These are phyloP conservation scores for Rhodotorula mucilaginosa DNA, from an alignment of 1,284 basidiomycete species.

Conservation along the genomic window DNA sequence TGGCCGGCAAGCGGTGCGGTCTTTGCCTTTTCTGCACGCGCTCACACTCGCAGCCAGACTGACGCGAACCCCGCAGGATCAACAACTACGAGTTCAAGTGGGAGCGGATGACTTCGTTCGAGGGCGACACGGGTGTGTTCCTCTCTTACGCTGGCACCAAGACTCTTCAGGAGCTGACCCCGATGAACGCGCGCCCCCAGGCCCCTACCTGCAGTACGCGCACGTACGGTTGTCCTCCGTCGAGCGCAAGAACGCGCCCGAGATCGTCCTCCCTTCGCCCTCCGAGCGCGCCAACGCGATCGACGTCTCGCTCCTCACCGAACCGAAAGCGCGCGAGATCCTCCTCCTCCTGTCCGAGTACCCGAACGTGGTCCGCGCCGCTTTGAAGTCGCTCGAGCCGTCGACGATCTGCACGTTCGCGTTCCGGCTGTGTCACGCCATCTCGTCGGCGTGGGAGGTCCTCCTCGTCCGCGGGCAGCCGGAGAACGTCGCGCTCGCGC, in stretches of 20 bases:
- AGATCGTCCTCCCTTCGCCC: constrained; percentile 71
- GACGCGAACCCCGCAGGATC: constrained; percentile 58
- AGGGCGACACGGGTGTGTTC: constrained; percentile 81
- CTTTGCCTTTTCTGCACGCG: too few relatives aligned
- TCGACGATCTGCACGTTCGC: constrained; percentile 69
- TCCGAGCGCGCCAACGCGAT: constrained; percentile 62
- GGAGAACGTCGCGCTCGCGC: constrained; percentile 70
- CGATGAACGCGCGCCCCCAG: background rate
- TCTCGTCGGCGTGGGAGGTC: constrained; percentile 84
- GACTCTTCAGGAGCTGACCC: background rate
- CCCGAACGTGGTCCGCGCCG: constrained; percentile 83
- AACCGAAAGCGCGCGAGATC: constrained; percentile 79
- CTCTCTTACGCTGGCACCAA: background rate
- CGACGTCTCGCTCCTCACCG: constrained; percentile 66
- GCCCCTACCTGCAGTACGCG: constrained; percentile 89
- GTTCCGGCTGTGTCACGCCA: constrained; percentile 62
- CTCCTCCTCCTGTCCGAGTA: constrained; percentile 81
- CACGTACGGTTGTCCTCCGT: constrained; percentile 93
- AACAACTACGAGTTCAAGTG: constrained; percentile 97
- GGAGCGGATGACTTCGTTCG: constrained; percentile 91
- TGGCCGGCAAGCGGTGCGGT: constrained; percentile 80
- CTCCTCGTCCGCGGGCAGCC: constrained; percentile 76
- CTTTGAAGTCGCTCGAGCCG: constrained; percentile 82
- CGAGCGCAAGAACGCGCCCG: constrained; percentile 81
- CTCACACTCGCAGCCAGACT: background rate